Evolutionary conservation across 2,329 filamentous ascomycete species (phyloP).

Genomic region (Aspergillus spinulosporus): DNA sequence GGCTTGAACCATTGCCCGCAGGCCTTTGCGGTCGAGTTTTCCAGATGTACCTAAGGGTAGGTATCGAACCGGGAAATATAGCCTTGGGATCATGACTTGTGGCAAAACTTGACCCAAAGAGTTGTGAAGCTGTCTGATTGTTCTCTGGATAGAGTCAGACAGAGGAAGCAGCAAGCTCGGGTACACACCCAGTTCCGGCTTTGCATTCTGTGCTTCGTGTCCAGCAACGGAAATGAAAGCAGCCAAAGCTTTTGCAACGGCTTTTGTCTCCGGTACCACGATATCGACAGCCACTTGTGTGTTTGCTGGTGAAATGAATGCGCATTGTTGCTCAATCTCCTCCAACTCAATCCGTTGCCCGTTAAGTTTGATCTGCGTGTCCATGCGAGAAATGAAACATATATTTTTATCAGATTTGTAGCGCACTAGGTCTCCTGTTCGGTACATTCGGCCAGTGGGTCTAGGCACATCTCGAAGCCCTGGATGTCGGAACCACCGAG

Average conservation of each 20-base stretch:
- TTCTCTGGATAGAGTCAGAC: slow-evolving; percentile 24
- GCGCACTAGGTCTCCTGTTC: slow-evolving; percentile 41
- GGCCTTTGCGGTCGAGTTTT: slow-evolving; percentile 43
- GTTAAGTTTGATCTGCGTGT: slow-evolving; percentile 43
- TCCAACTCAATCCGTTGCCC: slow-evolving; percentile 49
- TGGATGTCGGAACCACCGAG: slow-evolving; percentile 31
- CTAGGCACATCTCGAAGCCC: slow-evolving; percentile 26
- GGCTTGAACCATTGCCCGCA: slow-evolving; percentile 40
- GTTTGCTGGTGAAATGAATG: slow-evolving; percentile 35
- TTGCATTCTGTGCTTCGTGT: background rate
- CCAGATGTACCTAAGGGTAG: slow-evolving; percentile 47
- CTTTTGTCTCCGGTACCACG: slow-evolving; percentile 34
- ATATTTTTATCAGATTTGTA: slow-evolving; percentile 38
- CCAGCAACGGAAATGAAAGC: slow-evolving; percentile 36
- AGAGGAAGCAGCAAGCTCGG: slow-evolving; percentile 28
- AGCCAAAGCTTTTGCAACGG: slow-evolving; percentile 33
- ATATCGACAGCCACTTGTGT: slow-evolving; percentile 49
- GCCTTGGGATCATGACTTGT: slow-evolving; percentile 46
- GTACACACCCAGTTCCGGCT: background rate
- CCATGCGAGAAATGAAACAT: slow-evolving; percentile 36
- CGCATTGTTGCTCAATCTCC: slow-evolving; percentile 48
- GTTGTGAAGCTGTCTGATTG: slow-evolving; percentile 28
- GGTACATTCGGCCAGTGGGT: slow-evolving; percentile 36
- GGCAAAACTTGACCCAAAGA: slow-evolving; percentile 35
- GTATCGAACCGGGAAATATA: slow-evolving; percentile 44